phyloP scores from a whole-genome alignment of 2,329 filamentous ascomycete genomes.

The Blastomyces percursus region DNA sequence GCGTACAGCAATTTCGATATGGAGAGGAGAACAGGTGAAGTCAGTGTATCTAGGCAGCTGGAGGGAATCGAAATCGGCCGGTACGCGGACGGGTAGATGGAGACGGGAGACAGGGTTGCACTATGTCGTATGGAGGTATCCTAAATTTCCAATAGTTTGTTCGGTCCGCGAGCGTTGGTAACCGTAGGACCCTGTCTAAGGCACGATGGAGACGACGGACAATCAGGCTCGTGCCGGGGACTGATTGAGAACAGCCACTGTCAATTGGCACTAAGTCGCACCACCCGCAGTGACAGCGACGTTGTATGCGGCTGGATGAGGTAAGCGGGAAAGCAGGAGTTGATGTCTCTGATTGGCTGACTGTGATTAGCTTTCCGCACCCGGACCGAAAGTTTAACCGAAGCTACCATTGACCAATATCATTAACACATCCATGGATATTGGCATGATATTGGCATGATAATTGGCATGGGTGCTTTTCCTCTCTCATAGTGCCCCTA shows the following conservation, averaged over 20 bases:
- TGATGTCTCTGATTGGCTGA: not conserved
- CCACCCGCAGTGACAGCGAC: not conserved
- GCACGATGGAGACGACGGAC: not conserved
- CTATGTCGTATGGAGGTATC: not conserved
- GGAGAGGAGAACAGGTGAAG: not conserved
- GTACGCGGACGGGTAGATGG: not conserved
- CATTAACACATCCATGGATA: not conserved
- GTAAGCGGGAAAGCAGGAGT: not conserved
- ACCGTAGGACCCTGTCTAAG: not conserved
- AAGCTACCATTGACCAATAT: not conserved
- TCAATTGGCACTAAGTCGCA: not conserved
- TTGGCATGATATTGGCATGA: no score
- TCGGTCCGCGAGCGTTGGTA: not conserved
- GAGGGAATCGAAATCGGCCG: not conserved
- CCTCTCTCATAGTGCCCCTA: not conserved
- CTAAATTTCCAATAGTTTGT: not conserved
- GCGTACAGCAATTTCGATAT: slow-evolving; percentile 1
- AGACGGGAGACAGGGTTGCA: not conserved
- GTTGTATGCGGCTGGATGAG: not conserved
- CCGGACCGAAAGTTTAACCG: slow-evolving; percentile 1
- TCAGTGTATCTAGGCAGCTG: not conserved
- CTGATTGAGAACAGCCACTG: not conserved
- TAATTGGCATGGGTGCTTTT: not conserved
- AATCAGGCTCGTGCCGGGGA: not conserved
- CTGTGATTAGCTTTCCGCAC: not conserved